Evolutionary conservation across 345 rosid species (phyloP).

Genomic region (Luvunga scandens): DNA sequence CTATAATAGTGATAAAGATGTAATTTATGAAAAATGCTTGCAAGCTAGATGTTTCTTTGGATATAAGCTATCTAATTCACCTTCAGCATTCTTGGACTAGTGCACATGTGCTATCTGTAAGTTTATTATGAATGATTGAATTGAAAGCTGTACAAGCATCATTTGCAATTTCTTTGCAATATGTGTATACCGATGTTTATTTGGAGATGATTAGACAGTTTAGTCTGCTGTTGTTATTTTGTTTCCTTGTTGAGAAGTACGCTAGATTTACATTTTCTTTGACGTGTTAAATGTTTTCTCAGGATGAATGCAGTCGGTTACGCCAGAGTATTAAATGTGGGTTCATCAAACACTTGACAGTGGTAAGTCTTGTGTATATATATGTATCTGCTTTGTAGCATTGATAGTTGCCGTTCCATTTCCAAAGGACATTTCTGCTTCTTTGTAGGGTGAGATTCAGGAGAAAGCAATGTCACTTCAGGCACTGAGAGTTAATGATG

Average conservation of each 20-base stretch:
- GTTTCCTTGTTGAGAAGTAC: neutral
- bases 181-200: neutral
- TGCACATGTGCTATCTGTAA: neutral
- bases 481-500: constrained; percentile 60
- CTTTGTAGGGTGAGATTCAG: constrained; percentile 73
- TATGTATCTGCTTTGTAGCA: constrained; percentile 15
- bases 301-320: constrained; percentile 84
- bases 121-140: constrained; percentile 4
- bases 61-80: neutral
- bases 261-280: constrained; percentile 1
- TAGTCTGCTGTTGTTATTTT: neutral
- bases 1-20: neutral
- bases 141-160: neutral
- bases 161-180: neutral
- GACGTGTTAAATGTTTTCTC: constrained; percentile 26
- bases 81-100: neutral
- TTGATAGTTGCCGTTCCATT: neutral
- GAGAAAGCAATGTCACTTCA: constrained; percentile 63
- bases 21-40: neutral
- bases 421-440: constrained; percentile 9
- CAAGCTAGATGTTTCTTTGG: neutral
- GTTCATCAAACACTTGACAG: constrained; percentile 56
- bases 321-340: constrained; percentile 70
- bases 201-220: neutral
- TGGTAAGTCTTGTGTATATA: constrained; percentile 46